Evolutionary conservation across 345 rosid genomes (phyloP).

Genomic region (Angophora floribunda): DNA sequence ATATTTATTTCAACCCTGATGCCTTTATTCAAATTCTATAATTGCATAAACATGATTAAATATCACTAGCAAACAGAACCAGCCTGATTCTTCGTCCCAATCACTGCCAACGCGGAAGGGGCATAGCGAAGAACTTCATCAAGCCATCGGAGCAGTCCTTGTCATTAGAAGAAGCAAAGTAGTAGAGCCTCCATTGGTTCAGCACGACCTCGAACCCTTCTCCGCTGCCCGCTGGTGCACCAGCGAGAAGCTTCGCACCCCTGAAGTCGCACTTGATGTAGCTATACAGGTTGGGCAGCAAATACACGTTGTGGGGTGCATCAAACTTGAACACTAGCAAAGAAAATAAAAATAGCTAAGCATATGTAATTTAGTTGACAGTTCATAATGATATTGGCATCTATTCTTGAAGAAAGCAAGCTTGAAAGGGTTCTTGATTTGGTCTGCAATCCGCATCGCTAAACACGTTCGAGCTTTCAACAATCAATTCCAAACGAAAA

Average conservation of each 20-base stretch:
- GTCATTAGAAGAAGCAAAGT: constrained; percentile 6
- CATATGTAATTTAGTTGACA: background rate
- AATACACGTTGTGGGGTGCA: constrained; percentile 5
- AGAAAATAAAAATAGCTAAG: background rate
- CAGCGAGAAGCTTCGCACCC: background rate
- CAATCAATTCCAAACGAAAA: too few species aligned
- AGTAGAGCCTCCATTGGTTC: constrained; percentile 2
- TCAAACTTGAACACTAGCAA: constrained; percentile 11
- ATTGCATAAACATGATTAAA: background rate
- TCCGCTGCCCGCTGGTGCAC: background rate
- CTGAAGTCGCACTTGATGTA: constrained; percentile 6
- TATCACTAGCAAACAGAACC: background rate
- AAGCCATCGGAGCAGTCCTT: background rate
- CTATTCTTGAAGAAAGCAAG: background rate
- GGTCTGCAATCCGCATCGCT: background rate
- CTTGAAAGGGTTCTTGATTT: background rate
- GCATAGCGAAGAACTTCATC: constrained; percentile 11
- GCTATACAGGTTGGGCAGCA: constrained; percentile 6
- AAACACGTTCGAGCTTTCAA: too few species aligned
- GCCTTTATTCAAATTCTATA: background rate
- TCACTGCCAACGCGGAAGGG: background rate
- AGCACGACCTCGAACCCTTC: constrained; percentile 4
- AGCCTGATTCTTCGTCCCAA: background rate
- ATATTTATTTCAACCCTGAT: background rate
- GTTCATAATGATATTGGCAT: background rate